Evolutionary conservation across 78 protist genomes (phyloP), one percentile per base, ranked within the genome.

Genomic region (Isochrysis galbana): DNA sequence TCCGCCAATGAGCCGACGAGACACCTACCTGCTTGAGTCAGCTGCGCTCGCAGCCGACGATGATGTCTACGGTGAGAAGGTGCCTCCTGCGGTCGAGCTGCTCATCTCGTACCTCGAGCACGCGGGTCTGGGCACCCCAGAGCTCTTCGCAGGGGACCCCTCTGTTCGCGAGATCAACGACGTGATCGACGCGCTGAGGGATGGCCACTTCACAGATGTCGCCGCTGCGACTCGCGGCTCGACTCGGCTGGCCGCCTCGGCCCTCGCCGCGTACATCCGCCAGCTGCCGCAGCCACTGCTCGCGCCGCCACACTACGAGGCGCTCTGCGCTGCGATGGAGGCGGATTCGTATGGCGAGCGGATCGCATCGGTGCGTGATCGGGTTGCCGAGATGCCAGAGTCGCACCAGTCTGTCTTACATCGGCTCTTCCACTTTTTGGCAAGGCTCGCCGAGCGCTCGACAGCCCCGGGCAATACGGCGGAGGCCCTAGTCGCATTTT

Each of bases 261-360:
- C 47, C 34, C 84, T 77, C 46, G 84, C 84, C 2, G 84, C 84
- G 2, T 77, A 77, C 84, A 39, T 36, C 46, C 84, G 84, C 36
- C 3, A 1, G 84, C 84, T 77, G 5, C 84, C 84, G 34, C 48
- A 77, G n/a, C 47, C 84, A 17, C 84, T 77, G 47, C 17, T 77
- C 47, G 19, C 21, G 1, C 23, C 84, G 45, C 84, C 84, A 3
- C n/a, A 23, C 46, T 36, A 36, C 47, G 84, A 77, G 84, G 34
- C 4, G 84, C 84, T 77, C 46, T 39, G 47, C 84, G 22, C 44
- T 5, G 84, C 84, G 47, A 29, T 77, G 34, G 84, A 77, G 34
- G 3, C 2, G 29, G 47, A 36, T 17, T 23, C 1, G 34, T 77
- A 39, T 17, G 84, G 34, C 32, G 47, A 11, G 84, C 44, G 84